Conservation (phyloP, 768 basidiomycete genomes). For the Suillus paluster region DNA sequence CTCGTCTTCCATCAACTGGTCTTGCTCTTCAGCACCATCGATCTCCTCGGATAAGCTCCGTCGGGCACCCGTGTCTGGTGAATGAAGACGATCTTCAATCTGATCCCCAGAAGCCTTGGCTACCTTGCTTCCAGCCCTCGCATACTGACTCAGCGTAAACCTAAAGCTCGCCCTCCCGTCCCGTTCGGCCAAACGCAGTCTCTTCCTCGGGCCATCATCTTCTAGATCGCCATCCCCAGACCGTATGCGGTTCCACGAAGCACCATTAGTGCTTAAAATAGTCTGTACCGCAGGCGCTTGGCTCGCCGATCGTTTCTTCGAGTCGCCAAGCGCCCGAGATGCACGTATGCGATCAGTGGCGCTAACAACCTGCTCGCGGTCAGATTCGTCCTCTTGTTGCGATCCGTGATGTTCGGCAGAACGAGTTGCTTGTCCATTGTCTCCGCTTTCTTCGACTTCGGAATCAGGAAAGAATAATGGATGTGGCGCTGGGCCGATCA, state of each 20-base stretch:
- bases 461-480: conserved; percentile 33
- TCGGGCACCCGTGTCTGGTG: conserved; percentile 15
- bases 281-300: conserved; percentile 40
- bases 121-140: conserved; percentile 49
- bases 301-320: neutral
- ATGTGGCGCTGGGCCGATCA: conserved; percentile 14
- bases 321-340: neutral
- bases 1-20: conserved; percentile 20
- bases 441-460: conserved; percentile 16
- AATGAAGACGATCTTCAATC: conserved; percentile 21
- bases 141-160: conserved; percentile 55
- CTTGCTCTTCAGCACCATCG: conserved; percentile 19
- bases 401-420: neutral
- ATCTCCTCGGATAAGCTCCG: conserved; percentile 16
- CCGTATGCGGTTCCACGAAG: conserved; percentile 50
- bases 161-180: conserved; percentile 44
- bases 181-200: conserved; percentile 29
- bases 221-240: conserved; percentile 6
- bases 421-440: neutral
- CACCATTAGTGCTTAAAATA: conserved; percentile 54
- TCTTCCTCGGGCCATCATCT: conserved; percentile 39
- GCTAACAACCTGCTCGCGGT: neutral
- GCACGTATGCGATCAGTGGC: conserved; percentile 6
- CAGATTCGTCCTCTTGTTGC: neutral
- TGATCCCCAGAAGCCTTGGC: conserved; percentile 24